These are phyloP conservation scores for Boletus eberwhitei DNA, from an alignment of 768 basidiomycete genomes.

Conservation along the genomic window DNA sequence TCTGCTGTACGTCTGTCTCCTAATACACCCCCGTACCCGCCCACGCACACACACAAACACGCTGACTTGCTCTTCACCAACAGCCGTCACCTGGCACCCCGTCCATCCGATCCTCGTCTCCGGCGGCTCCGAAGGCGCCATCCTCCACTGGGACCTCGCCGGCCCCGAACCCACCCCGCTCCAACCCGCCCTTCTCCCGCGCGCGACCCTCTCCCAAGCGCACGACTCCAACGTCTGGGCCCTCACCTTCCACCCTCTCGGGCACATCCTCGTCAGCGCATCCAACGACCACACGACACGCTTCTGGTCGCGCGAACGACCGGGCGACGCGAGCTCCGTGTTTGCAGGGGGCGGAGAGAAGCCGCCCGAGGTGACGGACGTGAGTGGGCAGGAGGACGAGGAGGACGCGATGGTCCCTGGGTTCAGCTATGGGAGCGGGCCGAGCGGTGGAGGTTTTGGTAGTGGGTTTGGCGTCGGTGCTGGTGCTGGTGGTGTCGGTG, in stretches of 20 bases:
- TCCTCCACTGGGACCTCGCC: conserved; percentile 91
- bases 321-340: conserved; percentile 75
- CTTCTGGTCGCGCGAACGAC: conserved; percentile 95
- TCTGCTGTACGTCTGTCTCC: conserved; percentile 69
- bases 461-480: conserved; percentile 12
- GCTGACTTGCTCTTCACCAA: background rate
- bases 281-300: conserved; percentile 99
- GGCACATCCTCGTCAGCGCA: conserved; percentile 88
- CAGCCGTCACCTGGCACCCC: conserved; percentile 92
- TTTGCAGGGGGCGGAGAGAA: conserved; percentile 83
- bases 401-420: conserved; percentile 76
- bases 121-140: conserved; percentile 91
- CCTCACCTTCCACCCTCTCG: conserved; percentile 91
- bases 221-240: conserved; percentile 99
- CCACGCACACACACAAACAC: background rate
- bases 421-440: conserved; percentile 43
- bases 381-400: conserved; percentile 63
- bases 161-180: conserved; percentile 45
- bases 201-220: conserved; percentile 87
- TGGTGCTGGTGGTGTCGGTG: conserved; percentile 25
- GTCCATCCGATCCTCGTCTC: conserved; percentile 88
- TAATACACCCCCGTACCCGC: background rate
- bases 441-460: conserved; percentile 7
- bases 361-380: conserved; percentile 65
- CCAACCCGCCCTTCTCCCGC: conserved; percentile 50